Conservation (phyloP, 2,329 filamentous ascomycete species). For the Cadophora sp. region DNA sequence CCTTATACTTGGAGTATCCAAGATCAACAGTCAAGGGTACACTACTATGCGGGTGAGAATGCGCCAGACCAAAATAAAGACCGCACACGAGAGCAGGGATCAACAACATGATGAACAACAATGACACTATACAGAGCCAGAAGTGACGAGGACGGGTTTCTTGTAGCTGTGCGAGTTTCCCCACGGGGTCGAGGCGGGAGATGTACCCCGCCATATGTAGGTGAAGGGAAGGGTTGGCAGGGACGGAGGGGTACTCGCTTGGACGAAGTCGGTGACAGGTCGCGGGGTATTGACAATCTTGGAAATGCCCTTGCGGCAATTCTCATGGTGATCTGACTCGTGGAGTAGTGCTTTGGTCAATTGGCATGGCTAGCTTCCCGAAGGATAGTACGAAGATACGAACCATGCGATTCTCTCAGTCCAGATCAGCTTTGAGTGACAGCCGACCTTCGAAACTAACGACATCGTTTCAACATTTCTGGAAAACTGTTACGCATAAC, state of each 20-base stretch:
- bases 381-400: too few species aligned
- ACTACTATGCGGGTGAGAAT: not conserved
- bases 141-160: not conserved
- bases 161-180: not conserved
- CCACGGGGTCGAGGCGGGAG: not conserved
- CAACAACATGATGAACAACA: constrained; percentile 4
- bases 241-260: too few species aligned
- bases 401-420: too few species aligned
- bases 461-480: too few species aligned
- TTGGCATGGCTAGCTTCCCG: too few species aligned
- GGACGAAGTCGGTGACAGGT: too few species aligned
- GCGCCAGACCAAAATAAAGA: constrained; percentile 24
- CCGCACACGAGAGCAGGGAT: constrained; percentile 21
- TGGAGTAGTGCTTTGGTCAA: too few species aligned
- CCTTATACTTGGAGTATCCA: constrained; percentile 70
- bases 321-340: too few species aligned
- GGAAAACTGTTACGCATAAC: too few species aligned
- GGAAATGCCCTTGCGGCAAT: not conserved
- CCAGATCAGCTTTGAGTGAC: not conserved
- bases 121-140: not conserved
- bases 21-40: constrained; percentile 56
- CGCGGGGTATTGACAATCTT: not conserved
- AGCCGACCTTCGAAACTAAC: too few species aligned
- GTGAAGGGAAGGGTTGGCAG: too few species aligned
- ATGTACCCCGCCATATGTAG: not conserved